Base-by-base conservation (phyloP, 2,329 filamentous ascomycete species). In the Calonectria leucothoes region DNA sequence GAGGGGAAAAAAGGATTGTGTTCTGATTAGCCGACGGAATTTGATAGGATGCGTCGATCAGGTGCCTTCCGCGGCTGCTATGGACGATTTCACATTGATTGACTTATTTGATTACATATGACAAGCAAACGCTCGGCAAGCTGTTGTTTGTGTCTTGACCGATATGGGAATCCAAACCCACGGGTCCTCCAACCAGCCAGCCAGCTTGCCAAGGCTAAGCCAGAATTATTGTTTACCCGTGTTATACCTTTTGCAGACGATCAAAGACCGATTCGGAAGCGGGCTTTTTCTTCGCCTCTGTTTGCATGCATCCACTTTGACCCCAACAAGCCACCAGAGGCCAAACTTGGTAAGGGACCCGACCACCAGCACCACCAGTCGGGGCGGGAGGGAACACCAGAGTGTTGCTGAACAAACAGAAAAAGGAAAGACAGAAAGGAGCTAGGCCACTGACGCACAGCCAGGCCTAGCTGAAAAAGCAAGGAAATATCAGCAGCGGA, bases 11-110 rank as follows among this genome's bases (percentile, higher is more conserved):
- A 45, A 6, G 48, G 27, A 64, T 45, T 61, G 29, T 27, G 39
- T 35, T 14, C 5, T 15, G 64, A 69, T 65, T 37, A 39, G 51
- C 52, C 69, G 64, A 25, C 15, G 23, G 48, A n/a, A 23, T 45
- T 45, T 45, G 42, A 45, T 45, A 45, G 42, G 42, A 45, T 45
- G 42, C 42, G 69, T 61, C 70, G 70, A 72, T 72, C 66, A 49
- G 59, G 66, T 59, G 70, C 31, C 70, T 72, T 57, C 70, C 57
- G 70, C 70, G 70, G 48, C 49, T 51, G 23, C 20, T 15, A 59
- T 35, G 29, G n/a, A 37, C 25, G 35, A 25, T 39, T 61, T 61
- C 55, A 39, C 2, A 37, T 61, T 39, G 15, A 39, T 61, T 37
- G 35, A 35, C 4, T 61, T 39, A 33, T 35, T 35, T 57, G 29